Evolutionary conservation across 2,329 filamentous ascomycete species (phyloP).

Genomic region (Trichoderma pleuroti): DNA sequence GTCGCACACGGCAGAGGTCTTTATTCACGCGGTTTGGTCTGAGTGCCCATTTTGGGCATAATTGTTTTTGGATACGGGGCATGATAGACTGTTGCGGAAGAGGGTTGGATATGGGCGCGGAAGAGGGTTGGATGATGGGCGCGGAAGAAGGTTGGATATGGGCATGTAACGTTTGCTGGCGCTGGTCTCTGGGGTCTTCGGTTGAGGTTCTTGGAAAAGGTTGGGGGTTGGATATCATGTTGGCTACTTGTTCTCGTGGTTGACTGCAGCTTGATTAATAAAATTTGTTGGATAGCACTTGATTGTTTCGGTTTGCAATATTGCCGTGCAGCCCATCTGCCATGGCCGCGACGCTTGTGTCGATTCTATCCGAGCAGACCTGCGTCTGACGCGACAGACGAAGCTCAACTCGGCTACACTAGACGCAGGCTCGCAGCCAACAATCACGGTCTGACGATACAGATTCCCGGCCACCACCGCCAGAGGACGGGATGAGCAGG

Average conservation of each 20-base stretch:
- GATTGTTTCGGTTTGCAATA: not conserved
- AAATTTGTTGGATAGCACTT: not conserved
- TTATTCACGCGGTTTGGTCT: not conserved
- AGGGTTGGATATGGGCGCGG: not conserved
- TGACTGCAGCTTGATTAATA: not conserved
- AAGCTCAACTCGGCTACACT: not conserved
- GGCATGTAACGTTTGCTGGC: too few relatives aligned
- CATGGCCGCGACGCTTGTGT: not conserved
- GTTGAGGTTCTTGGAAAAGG: not conserved
- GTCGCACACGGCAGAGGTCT: not conserved
- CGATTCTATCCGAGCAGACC: not conserved
- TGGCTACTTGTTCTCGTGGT: not conserved
- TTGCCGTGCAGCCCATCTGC: not conserved
- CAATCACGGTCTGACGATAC: too few relatives aligned
- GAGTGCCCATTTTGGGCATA: not conserved
- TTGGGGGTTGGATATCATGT: not conserved
- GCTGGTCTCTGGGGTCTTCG: not conserved
- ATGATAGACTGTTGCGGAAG: not conserved
- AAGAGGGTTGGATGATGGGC: not conserved
- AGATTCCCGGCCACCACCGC: too few relatives aligned
- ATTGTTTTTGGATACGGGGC: not conserved
- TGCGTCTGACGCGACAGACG: not conserved
- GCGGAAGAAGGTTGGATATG: too few relatives aligned
- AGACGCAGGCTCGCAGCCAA: fast-evolving
- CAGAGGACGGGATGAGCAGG: too few relatives aligned